Conservation (phyloP, 139 green algal species). For the Protoeuglena noctilucae region DNA sequence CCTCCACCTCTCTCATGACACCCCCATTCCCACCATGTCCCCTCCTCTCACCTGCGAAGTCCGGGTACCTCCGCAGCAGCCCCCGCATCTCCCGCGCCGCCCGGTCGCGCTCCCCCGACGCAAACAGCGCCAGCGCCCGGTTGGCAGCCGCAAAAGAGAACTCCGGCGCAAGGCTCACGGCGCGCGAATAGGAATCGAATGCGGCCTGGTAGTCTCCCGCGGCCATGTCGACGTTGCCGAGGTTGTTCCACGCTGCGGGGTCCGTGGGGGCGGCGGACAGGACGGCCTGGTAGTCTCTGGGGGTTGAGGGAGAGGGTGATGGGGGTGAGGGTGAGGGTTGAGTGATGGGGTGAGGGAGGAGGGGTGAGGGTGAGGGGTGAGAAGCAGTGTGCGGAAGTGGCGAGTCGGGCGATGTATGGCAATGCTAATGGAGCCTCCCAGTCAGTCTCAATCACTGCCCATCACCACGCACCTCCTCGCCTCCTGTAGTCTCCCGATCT, state of each 20-base stretch:
- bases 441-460: too few relatives aligned
- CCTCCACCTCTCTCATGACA: too few relatives aligned
- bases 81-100: conserved; percentile 45
- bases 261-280: conserved; percentile 43
- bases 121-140: conserved; percentile 44
- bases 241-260: conserved; percentile 72
- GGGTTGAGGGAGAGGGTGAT: too few relatives aligned
- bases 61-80: conserved; percentile 58
- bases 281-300: conserved; percentile 64
- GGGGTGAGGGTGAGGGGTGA: too few relatives aligned
- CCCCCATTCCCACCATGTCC: too few relatives aligned
- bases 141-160: conserved; percentile 74
- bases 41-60: too few relatives aligned
- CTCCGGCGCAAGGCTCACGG: conserved; percentile 37
- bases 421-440: too few relatives aligned
- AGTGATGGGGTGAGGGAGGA: too few relatives aligned
- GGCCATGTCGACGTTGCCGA: conserved; percentile 48
- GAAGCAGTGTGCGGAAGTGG: too few relatives aligned
- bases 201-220: conserved; percentile 3
- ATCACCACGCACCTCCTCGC: too few relatives aligned
- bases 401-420: too few relatives aligned
- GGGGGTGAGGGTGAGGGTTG: too few relatives aligned
- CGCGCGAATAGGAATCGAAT: conserved; percentile 35
- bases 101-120: conserved; percentile 38
- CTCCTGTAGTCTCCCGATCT: conserved; percentile 33